Evolutionary conservation across 306 rosid species (phyloP), one percentile per base, ranked within the genome.

Genomic region (Cicer bijugum): DNA sequence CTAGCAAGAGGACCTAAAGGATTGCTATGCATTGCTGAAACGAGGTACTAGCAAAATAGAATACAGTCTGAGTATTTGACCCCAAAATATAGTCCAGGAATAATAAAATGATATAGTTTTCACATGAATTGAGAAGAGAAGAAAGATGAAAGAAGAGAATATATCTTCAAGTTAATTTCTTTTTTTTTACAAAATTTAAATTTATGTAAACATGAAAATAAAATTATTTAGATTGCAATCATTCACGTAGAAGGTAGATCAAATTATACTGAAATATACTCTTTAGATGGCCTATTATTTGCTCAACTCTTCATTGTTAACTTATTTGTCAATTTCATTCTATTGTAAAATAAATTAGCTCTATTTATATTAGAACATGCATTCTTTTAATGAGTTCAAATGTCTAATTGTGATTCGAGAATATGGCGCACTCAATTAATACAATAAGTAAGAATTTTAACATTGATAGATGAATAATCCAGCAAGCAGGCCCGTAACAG

Each of bases 11-110:
- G 14, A 7, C 48, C 50, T 28, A 55, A 55, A 7, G 47, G n/a
- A 76, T 46, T 59, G 37, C 9, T 46, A 43, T 65, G 5, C 35
- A 28, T 3, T 28, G 56, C 20, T 75, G 58, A 53, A 17, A 43
- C 80, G 53, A 12, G 8, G 6, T 52, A 28, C 35, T 48, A 67
- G 15, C 12, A 20, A 47, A 12, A 14, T 14, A 48, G 23, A 46
- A 76, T 46, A 56, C 16, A 55, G 57, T 1, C 16, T 12, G 1
- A 57, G 23, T 9, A 15, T 11, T 55, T 35, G 67, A 11, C 47
- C 51, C 9, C 38, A 38, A 8, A 14, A n/a, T 28, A 39, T n/a
- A 10, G 6, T 28, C 8, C 28, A n/a, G 70, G n/a, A 15, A 64
- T 9, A 9, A 64, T 5, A 12, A 62, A 52, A 71, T 51, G 40